Evolutionary conservation across 345 rosid species (phyloP).

Genomic region (Isatis tinctoria): DNA sequence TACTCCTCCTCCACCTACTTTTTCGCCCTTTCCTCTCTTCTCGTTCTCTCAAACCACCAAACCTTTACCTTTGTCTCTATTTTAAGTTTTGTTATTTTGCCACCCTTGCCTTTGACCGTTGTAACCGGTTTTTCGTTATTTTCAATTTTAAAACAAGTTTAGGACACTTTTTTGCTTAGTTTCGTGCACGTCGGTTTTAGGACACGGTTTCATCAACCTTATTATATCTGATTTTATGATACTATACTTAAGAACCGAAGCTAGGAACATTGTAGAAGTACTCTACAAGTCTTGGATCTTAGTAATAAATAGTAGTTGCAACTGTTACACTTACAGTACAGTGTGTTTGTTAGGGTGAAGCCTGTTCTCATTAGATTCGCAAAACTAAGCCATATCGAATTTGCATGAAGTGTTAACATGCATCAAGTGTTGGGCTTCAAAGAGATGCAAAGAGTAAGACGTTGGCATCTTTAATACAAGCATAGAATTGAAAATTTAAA

Average conservation of each 20-base stretch:
- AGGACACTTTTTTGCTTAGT: constrained; percentile 26
- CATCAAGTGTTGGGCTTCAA: background rate
- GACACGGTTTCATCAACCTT: constrained; percentile 12
- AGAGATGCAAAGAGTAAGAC: background rate
- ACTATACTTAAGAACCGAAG: background rate
- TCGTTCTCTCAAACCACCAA: constrained; percentile 6
- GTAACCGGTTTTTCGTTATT: constrained; percentile 24
- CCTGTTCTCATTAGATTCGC: background rate
- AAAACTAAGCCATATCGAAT: background rate
- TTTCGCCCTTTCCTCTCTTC: constrained; percentile 1
- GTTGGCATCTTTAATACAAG: background rate
- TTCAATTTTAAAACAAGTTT: constrained; percentile 4
- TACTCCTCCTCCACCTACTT: background rate
- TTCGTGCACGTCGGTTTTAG: constrained; percentile 21
- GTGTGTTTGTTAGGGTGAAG: background rate
- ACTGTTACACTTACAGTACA: background rate
- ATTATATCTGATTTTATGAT: background rate
- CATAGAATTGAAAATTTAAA: too few species aligned
- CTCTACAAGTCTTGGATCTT: background rate
- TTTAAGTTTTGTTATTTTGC: constrained; percentile 20
- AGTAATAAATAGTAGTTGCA: background rate
- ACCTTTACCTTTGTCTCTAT: constrained; percentile 7
- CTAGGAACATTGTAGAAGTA: background rate
- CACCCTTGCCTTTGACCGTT: constrained; percentile 20
- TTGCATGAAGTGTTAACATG: background rate